Evolutionary conservation across 495 filamentous ascomycete genomes (phyloP).

Genomic region (Apodospora peruviana): DNA sequence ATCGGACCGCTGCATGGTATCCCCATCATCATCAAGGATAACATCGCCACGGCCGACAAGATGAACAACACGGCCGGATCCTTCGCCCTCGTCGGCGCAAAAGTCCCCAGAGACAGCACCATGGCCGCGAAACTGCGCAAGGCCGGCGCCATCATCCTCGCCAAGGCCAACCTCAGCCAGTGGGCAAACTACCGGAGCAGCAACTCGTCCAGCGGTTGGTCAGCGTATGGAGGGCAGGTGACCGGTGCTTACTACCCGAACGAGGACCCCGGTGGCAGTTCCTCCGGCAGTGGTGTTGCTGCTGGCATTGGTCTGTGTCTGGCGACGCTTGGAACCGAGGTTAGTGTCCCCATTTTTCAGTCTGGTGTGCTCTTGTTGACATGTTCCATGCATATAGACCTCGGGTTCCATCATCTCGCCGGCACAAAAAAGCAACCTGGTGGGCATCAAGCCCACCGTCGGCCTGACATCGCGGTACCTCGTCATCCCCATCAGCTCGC

Average conservation of each 20-base stretch:
- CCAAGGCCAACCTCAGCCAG: conserved; percentile 37
- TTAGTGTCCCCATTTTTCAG: not conserved
- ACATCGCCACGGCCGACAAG: conserved; percentile 63
- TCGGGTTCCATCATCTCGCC: conserved; percentile 34
- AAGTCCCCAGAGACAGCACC: conserved; percentile 39
- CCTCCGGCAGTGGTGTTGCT: conserved; percentile 18
- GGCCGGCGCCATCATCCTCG: conserved; percentile 45
- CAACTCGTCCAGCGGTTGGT: conserved; percentile 41
- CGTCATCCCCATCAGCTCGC: conserved; percentile 57
- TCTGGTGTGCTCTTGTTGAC: not conserved
- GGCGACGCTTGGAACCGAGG: conserved; percentile 25
- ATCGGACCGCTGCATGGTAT: conserved; percentile 58
- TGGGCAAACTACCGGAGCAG: conserved; percentile 35
- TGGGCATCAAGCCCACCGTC: conserved; percentile 62
- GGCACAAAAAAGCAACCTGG: conserved; percentile 36
- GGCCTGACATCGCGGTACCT: conserved; percentile 57
- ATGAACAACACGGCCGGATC: conserved; percentile 59
- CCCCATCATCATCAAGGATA: conserved; percentile 65
- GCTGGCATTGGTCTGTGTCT: conserved; percentile 29
- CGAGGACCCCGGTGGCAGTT: conserved; percentile 31
- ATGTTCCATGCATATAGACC: conserved; percentile 16
- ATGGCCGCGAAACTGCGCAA: conserved; percentile 43
- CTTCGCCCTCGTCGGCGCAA: conserved; percentile 48
- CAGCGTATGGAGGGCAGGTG: conserved; percentile 36
- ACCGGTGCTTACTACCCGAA: conserved; percentile 36